Percentiles rank a stretch among this genome's conserved stretches.
Conservation (phyloP, 2,329 filamentous ascomycete genomes). For the Lasiodiplodia sp. region DNA sequence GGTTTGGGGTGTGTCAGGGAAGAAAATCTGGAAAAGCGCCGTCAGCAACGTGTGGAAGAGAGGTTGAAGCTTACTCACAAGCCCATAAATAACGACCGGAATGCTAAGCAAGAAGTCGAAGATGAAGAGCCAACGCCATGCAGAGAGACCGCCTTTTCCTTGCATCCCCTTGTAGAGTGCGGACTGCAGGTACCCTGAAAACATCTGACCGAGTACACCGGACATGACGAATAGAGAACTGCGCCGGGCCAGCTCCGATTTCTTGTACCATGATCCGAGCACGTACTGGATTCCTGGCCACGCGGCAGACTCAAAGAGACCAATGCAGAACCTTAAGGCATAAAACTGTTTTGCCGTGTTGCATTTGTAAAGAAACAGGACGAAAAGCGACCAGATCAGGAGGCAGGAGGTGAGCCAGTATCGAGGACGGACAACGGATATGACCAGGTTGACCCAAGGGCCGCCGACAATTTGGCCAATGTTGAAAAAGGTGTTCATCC, state of each 20-base stretch:
- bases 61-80: neutral
- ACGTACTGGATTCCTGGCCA: constrained; percentile 18
- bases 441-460: constrained; percentile 13
- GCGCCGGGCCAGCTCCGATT: constrained; percentile 10
- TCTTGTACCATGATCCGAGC: constrained; percentile 27
- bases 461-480: constrained; percentile 13
- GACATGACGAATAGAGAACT: constrained; percentile 7
- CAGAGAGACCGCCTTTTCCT: constrained; percentile 37
- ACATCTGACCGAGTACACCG: constrained; percentile 1
- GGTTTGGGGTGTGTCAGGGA: constrained; percentile 16
- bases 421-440: neutral
- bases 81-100: neutral
- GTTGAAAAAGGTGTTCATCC: constrained; percentile 6
- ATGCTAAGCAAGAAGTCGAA: constrained; percentile 8
- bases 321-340: constrained; percentile 21
- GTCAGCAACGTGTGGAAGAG: neutral
- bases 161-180: constrained; percentile 29
- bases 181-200: constrained; percentile 32
- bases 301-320: constrained; percentile 12
- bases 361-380: neutral
- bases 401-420: too few relatives aligned
- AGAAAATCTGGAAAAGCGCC: neutral
- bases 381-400: neutral
- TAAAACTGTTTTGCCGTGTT: constrained; percentile 19
- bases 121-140: constrained; percentile 40